A percentile compares a stretch with the other conserved stretches of the same genome.
These are phyloP conservation scores for Neocatenulostroma microsporum DNA, from an alignment of 2,329 filamentous ascomycete species.

Conservation along the genomic window DNA sequence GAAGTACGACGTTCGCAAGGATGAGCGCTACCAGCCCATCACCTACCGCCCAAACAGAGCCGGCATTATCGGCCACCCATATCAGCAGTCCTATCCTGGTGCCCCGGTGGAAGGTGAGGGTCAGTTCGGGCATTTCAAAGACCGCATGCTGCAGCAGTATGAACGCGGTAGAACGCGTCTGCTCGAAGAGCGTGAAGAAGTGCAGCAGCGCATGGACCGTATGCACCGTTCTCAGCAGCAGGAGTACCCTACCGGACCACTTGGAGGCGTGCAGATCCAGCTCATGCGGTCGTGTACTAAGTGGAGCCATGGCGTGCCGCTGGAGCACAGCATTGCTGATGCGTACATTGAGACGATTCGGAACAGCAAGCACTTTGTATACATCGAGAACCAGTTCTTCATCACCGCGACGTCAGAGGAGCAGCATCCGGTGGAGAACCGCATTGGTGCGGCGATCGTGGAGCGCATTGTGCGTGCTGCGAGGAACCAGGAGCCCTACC, in stretches of 20 bases:
- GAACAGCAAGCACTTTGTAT: constrained; percentile 87
- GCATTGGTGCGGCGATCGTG: constrained; percentile 70
- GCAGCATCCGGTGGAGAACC: constrained; percentile 67
- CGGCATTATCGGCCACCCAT: constrained; percentile 29
- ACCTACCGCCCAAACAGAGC: constrained; percentile 30
- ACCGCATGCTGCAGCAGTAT: constrained; percentile 24
- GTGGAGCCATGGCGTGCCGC: constrained; percentile 51
- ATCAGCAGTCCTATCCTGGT: constrained; percentile 20
- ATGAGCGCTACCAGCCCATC: constrained; percentile 40
- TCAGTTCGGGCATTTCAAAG: constrained; percentile 25
- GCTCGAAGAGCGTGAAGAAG: constrained; percentile 18
- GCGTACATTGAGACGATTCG: constrained; percentile 94
- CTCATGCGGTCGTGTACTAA: constrained; percentile 53
- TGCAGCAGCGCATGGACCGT: constrained; percentile 16
- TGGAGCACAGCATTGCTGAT: constrained; percentile 81
- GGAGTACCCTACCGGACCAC: constrained; percentile 32
- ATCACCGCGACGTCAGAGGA: constrained; percentile 68
- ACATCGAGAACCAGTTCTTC: constrained; percentile 98
- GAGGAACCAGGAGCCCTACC: constrained; percentile 57
- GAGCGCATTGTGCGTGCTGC: constrained; percentile 67
- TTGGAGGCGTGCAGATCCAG: constrained; percentile 71
- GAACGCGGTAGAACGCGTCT: constrained; percentile 19
- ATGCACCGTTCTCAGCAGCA: constrained; percentile 13
- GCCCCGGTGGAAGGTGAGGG: constrained; percentile 20
- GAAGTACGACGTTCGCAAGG: constrained; percentile 61